Conservation (phyloP, 2,329 filamentous ascomycete species). For the Ophiostoma ulmi region DNA sequence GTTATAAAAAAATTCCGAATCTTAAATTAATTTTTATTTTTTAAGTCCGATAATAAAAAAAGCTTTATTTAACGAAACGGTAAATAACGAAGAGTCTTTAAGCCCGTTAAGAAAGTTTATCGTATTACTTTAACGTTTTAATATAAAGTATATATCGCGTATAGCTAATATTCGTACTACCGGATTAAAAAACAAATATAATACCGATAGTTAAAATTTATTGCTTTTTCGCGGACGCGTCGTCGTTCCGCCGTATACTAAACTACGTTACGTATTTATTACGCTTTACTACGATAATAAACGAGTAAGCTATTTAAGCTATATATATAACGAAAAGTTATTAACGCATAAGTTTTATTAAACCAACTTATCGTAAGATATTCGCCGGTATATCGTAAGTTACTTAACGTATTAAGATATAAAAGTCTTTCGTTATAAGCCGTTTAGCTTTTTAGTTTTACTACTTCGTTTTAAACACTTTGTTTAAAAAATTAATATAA, state of each 20-base stretch:
- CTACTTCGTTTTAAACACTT: not conserved
- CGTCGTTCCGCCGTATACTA: not conserved
- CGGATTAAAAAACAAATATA: too few species aligned
- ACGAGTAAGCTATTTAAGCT: not conserved
- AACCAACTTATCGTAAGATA: not conserved
- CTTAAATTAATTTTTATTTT: not conserved
- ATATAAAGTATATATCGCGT: not conserved
- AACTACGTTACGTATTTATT: not conserved
- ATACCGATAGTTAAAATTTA: too few species aligned
- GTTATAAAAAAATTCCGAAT: not conserved
- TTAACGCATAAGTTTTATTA: not conserved
- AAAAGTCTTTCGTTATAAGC: not conserved
- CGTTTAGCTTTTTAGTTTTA: not conserved
- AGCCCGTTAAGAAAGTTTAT: not conserved
- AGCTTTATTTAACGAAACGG: not conserved
- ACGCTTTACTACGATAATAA: not conserved
- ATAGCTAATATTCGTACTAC: too few species aligned
- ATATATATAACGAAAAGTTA: not conserved
- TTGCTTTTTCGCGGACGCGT: too few species aligned
- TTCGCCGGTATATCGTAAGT: not conserved
- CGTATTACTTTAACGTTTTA: not conserved
- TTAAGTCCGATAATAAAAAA: not conserved
- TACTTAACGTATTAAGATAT: not conserved
- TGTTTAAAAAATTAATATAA: not conserved
- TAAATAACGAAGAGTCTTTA: not conserved